These are phyloP conservation scores for Suillus tomentosus DNA, from an alignment of 768 basidiomycete species.

Conservation along the genomic window DNA sequence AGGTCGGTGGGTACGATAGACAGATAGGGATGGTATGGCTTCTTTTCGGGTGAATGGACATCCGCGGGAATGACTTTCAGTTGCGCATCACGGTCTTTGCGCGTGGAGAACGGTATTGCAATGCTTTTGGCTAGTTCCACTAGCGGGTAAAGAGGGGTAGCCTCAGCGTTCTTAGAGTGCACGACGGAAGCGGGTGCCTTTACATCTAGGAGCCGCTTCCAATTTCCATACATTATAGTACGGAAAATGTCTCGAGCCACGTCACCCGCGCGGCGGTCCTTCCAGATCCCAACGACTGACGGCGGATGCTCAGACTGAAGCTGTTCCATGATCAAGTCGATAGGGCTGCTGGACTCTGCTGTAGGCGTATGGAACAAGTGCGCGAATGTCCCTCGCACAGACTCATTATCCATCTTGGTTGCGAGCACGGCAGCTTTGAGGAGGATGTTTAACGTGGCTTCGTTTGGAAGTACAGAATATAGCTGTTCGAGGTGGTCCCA, in stretches of 20 bases:
- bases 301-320: slow-evolving; percentile 29
- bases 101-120: slow-evolving; percentile 7
- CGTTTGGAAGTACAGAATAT: slow-evolving; percentile 59
- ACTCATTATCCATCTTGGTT: slow-evolving; percentile 50
- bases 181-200: slow-evolving; percentile 41
- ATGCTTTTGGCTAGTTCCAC: slow-evolving; percentile 34
- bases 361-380: slow-evolving; percentile 34
- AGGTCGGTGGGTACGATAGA: slow-evolving; percentile 51
- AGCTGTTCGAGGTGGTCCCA: slow-evolving; percentile 68
- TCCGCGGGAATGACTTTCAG: background rate
- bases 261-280: slow-evolving; percentile 45
- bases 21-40: slow-evolving; percentile 27
- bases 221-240: slow-evolving; percentile 58
- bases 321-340: slow-evolving; percentile 30
- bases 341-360: slow-evolving; percentile 20
- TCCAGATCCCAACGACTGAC: slow-evolving; percentile 47
- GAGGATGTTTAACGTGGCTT: slow-evolving; percentile 57
- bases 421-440: slow-evolving; percentile 62
- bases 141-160: slow-evolving; percentile 28
- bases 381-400: slow-evolving; percentile 51
- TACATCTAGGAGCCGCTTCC: slow-evolving; percentile 41
- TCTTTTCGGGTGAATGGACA: slow-evolving; percentile 10
- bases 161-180: slow-evolving; percentile 22
- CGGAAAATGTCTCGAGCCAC: slow-evolving; percentile 54
- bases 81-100: slow-evolving; percentile 2